Conservation (phyloP, 2,329 filamentous ascomycete genomes). For the Phaeosphaeria sp. region DNA sequence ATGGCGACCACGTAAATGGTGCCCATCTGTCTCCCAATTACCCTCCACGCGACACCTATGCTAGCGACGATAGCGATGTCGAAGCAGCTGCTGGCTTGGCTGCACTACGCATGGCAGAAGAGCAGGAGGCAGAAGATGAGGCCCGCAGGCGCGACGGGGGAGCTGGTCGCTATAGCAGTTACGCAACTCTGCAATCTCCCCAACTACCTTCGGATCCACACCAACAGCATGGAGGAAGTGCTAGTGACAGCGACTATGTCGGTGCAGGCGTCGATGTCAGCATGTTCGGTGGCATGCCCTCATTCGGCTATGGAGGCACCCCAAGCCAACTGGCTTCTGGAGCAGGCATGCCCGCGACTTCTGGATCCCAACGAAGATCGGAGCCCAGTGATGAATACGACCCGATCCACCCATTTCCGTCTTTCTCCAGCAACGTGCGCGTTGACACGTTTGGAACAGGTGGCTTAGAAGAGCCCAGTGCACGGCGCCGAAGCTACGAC, state of each 20-base stretch:
- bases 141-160: slow-evolving; percentile 65
- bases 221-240: slow-evolving; percentile 28
- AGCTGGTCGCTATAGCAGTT: slow-evolving; percentile 59
- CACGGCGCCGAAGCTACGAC: slow-evolving; percentile 82
- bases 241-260: slow-evolving; percentile 73
- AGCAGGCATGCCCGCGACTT: slow-evolving; percentile 48
- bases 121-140: slow-evolving; percentile 70
- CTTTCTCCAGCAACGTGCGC: slow-evolving; percentile 66
- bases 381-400: slow-evolving; percentile 53
- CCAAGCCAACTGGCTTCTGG: slow-evolving; percentile 49
- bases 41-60: slow-evolving; percentile 35
- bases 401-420: slow-evolving; percentile 63
- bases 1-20: slow-evolving; percentile 56
- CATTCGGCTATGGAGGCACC: slow-evolving; percentile 66
- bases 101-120: slow-evolving; percentile 83
- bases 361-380: slow-evolving; percentile 54
- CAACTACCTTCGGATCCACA: slow-evolving; percentile 48
- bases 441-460: slow-evolving; percentile 92
- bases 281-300: slow-evolving; percentile 70
- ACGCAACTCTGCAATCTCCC: slow-evolving; percentile 49
- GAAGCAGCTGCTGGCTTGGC: slow-evolving; percentile 85
- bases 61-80: slow-evolving; percentile 79
- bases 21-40: slow-evolving; percentile 49
- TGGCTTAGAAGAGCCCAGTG: slow-evolving; percentile 77
- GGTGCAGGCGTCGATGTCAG: slow-evolving; percentile 70